These are phyloP conservation scores for Paramecium sonneborni DNA, from an alignment of 73 alveolate species.

Conservation along the genomic window DNA sequence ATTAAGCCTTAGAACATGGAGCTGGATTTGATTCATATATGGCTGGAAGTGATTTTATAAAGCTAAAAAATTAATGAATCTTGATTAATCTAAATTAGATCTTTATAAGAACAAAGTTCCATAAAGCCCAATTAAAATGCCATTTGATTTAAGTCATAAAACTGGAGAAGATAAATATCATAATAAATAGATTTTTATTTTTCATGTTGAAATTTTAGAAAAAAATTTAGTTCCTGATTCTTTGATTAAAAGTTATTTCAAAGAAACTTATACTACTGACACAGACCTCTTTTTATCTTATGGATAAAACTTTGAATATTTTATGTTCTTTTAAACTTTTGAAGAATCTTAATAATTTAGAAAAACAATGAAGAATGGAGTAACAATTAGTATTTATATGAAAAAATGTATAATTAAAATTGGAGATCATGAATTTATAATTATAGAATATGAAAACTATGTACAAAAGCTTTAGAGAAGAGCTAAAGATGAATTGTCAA, in stretches of 20 bases:
- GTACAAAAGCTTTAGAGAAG: not conserved
- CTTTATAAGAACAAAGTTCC: conserved; percentile 4
- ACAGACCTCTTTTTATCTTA: not conserved
- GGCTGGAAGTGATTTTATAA: conserved; percentile 9
- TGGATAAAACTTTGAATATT: conserved; percentile 17
- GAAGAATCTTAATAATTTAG: not conserved
- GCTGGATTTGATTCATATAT: conserved; percentile 39
- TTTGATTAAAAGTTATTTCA: not conserved
- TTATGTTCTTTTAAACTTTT: not conserved
- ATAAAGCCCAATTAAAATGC: not conserved
- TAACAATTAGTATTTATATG: not conserved
- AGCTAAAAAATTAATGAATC: not conserved
- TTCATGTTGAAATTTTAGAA: not conserved
- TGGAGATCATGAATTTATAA: not conserved
- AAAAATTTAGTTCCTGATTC: not conserved
- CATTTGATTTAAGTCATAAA: not conserved
- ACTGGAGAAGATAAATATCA: not conserved
- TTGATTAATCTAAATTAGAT: not conserved
- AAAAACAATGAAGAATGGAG: not conserved
- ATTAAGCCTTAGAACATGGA: not conserved
- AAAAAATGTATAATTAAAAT: not conserved
- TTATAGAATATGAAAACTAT: not conserved
- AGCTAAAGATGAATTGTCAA: conserved; percentile 3
- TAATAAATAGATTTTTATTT: not conserved
- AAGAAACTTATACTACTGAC: not conserved